phyloP scores from a whole-genome alignment of 306 rosid genomes.

The apple (Malus domestica) region ASM211411v1 NC_041795.1:825501-826000 shows the following conservation, averaged over 20 bases:
- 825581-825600: neutral
- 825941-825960: neutral
- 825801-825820: slow-evolving; percentile 95
- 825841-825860: slow-evolving; percentile 57
- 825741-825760: slow-evolving; percentile 50
- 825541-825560: neutral
- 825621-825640: neutral
- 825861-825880: slow-evolving; percentile 64
- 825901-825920: slow-evolving; percentile 88
- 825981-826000: neutral
- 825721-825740: slow-evolving; percentile 46
- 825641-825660: neutral
- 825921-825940: slow-evolving; percentile 87
- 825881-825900: slow-evolving; percentile 74
- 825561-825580: neutral
- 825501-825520: neutral
- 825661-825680: neutral
- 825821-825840: slow-evolving; percentile 90
- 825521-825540: neutral
- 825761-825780: slow-evolving; percentile 65
- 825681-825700: neutral
- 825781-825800: slow-evolving; percentile 79
- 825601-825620: neutral
- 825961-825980: neutral
- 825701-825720: neutral